Conservation (phyloP, 176 grass and related monocot genomes). For the Carex parvula region DNA sequence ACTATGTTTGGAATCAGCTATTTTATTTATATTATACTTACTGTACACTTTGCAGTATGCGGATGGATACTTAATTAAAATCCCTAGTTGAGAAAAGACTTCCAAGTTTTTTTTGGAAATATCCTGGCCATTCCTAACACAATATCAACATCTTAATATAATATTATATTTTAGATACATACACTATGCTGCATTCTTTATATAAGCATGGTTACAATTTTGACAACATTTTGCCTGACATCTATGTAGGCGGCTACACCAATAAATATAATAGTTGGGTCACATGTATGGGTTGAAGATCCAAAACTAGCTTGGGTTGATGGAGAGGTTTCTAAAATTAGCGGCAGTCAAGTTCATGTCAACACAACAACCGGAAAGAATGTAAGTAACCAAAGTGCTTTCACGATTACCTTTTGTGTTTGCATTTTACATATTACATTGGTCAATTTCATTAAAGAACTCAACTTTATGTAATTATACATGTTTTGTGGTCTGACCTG, state of each 20-base stretch:
- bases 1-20: slow-evolving; percentile 17
- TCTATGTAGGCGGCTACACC: slow-evolving; percentile 51
- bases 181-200: not conserved
- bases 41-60: not conserved
- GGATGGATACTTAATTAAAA: not conserved
- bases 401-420: not conserved
- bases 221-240: not conserved
- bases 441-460: not conserved
- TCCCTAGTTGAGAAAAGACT: not conserved
- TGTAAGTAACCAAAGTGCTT: slow-evolving; percentile 33
- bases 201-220: not conserved
- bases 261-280: slow-evolving; percentile 84
- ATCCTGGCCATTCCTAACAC: not conserved
- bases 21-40: slow-evolving; percentile 24
- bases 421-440: slow-evolving; percentile 9
- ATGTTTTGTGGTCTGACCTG: not conserved
- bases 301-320: slow-evolving; percentile 86
- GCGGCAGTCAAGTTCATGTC: slow-evolving; percentile 74
- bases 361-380: slow-evolving; percentile 76
- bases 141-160: not conserved
- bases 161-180: not conserved
- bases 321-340: slow-evolving; percentile 90
- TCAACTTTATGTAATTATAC: not conserved
- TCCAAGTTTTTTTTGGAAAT: not conserved
- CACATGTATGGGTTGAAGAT: slow-evolving; percentile 98